Conservation (phyloP, 129 eudicot genomes). For the Tagetes patula region DNA sequence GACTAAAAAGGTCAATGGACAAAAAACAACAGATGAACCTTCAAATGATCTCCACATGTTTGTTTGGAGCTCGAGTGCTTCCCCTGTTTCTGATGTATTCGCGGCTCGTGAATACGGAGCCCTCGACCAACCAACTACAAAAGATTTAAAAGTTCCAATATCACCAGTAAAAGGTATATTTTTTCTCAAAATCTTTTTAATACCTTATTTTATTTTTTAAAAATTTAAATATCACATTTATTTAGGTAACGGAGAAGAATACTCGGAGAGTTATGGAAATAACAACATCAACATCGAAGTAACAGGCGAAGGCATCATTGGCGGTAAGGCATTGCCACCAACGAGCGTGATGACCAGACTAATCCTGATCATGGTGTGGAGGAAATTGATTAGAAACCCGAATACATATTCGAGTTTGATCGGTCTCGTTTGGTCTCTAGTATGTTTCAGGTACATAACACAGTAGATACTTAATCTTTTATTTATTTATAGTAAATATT, state of each 20-base stretch:
- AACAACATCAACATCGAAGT: conserved; percentile 53
- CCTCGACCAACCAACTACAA: conserved; percentile 44
- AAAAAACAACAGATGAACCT: conserved; percentile 50
- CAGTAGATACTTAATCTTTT: background rate
- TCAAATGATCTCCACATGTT: conserved; percentile 88
- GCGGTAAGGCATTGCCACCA: conserved; percentile 70
- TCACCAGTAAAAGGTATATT: conserved; percentile 70
- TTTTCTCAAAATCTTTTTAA: background rate
- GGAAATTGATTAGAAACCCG: conserved; percentile 87
- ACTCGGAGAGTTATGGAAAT: conserved; percentile 58
- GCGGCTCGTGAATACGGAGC: conserved; percentile 75
- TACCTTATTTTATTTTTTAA: background rate
- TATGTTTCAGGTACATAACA: conserved; percentile 63
- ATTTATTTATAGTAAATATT: background rate
- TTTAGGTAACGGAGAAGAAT: conserved; percentile 53
- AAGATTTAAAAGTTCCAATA: conserved; percentile 57
- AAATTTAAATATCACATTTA: conserved; percentile 12
- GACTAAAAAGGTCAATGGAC: conserved; percentile 52
- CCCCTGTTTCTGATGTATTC: conserved; percentile 92
- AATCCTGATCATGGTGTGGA: conserved; percentile 93
- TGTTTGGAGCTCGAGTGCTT: conserved; percentile 95
- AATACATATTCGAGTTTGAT: conserved; percentile 89
- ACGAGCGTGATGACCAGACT: conserved; percentile 96
- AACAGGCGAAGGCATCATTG: conserved; percentile 33
- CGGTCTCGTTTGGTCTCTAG: conserved; percentile 84